phyloP scores from a whole-genome alignment of 345 rosid species.

The Pistacia integerrima region DNA sequence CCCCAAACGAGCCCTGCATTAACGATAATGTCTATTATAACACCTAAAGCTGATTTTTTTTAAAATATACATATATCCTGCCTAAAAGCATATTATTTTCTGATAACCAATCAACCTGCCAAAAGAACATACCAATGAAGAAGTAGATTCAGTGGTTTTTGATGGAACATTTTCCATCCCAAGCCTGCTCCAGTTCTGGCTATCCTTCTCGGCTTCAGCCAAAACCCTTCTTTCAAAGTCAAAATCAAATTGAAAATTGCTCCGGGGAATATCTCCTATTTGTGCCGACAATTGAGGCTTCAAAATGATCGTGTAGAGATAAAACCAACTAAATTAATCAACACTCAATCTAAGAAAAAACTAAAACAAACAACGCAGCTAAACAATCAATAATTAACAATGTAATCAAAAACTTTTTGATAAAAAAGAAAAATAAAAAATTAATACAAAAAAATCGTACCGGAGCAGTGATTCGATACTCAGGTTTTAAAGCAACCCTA shows the following conservation, averaged over 20 bases:
- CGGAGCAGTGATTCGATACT: slow-evolving; percentile 81
- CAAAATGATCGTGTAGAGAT: slow-evolving; percentile 24
- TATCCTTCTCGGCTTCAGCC: slow-evolving; percentile 75
- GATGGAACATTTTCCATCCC: slow-evolving; percentile 62
- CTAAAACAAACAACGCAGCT: background rate
- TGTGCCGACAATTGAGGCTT: slow-evolving; percentile 71
- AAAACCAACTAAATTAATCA: slow-evolving; percentile 4
- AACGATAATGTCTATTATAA: background rate
- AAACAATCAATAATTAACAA: background rate
- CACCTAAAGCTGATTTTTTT: background rate
- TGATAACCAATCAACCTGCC: background rate
- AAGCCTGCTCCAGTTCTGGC: slow-evolving; percentile 68
- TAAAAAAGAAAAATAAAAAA: background rate
- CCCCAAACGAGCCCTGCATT: slow-evolving; percentile 58
- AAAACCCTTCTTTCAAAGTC: slow-evolving; percentile 67
- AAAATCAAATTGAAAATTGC: slow-evolving; percentile 81
- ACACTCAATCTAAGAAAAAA: too few species aligned
- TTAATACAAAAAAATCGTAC: slow-evolving; percentile 39
- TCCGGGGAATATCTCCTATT: slow-evolving; percentile 67
- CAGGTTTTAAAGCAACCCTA: slow-evolving; percentile 70
- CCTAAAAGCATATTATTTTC: background rate
- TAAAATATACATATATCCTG: background rate
- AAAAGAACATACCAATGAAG: slow-evolving; percentile 46
- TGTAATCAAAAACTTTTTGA: background rate
- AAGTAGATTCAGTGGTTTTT: slow-evolving; percentile 43